These are phyloP conservation scores for Nemania diffusa DNA, from an alignment of 2,329 filamentous ascomycete genomes.

Conservation along the genomic window DNA sequence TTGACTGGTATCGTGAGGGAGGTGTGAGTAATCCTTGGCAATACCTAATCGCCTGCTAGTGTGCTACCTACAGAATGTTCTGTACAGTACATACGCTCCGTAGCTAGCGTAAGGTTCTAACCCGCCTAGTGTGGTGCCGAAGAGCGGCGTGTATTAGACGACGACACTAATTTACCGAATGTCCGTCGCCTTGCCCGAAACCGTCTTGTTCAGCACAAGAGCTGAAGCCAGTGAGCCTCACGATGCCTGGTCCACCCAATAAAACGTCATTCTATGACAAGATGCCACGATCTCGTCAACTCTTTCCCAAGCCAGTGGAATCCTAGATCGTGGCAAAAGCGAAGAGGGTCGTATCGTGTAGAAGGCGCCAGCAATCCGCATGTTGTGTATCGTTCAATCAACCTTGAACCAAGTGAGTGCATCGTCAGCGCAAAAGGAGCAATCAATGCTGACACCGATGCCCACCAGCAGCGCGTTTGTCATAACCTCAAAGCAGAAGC, in stretches of 20 bases:
- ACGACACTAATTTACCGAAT: neutral
- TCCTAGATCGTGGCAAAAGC: conserved; percentile 13
- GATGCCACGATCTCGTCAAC: conserved; percentile 1
- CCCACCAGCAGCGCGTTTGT: conserved; percentile 14
- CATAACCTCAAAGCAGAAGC: conserved; percentile 20
- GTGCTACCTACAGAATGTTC: conserved; percentile 1
- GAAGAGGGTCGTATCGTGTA: conserved; percentile 2
- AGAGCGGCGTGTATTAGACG: conserved; percentile 14
- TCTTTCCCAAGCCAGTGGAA: neutral
- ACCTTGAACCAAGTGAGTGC: conserved; percentile 13
- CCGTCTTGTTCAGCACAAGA: conserved; percentile 6
- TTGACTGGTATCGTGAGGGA: conserved; percentile 10
- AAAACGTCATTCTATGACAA: conserved; percentile 3
- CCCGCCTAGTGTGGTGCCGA: conserved; percentile 15
- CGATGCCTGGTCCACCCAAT: conserved; percentile 9
- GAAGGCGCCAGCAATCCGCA: too few relatives aligned
- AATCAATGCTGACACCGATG: conserved; percentile 28
- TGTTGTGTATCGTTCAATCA: too few relatives aligned
- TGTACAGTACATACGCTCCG: too few relatives aligned
- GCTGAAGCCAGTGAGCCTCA: conserved; percentile 17
- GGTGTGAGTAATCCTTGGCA: conserved; percentile 27
- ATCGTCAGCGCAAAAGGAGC: conserved; percentile 29
- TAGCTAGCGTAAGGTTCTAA: neutral
- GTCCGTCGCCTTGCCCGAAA: conserved; percentile 15
- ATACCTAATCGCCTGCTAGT: conserved; percentile 7